Percentiles rank a stretch among this genome's conserved stretches.
Evolutionary conservation across 2,329 filamentous ascomycete genomes (phyloP).

Genomic region (Cercospora sp.): DNA sequence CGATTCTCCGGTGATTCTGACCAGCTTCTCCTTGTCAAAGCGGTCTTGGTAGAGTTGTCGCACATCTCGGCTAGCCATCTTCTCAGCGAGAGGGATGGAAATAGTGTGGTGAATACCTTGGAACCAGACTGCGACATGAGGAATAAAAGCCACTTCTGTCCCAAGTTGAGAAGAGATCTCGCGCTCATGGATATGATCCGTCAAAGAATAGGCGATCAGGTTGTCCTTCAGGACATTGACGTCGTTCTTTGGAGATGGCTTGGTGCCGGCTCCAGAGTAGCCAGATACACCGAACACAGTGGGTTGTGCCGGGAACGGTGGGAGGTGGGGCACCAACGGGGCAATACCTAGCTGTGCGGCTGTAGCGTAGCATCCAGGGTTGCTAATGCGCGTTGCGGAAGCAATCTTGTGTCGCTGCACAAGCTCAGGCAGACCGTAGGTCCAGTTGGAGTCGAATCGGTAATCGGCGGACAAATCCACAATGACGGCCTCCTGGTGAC

Average conservation of each 20-base stretch:
- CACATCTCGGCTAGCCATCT: slow-evolving; percentile 88
- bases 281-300: slow-evolving; percentile 88
- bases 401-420: slow-evolving; percentile 74
- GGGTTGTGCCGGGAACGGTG: slow-evolving; percentile 61
- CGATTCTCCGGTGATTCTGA: slow-evolving; percentile 86
- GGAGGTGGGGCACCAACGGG: slow-evolving; percentile 75
- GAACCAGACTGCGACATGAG: slow-evolving; percentile 96
- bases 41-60: slow-evolving; percentile 93
- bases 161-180: slow-evolving; percentile 83
- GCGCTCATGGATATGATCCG: slow-evolving; percentile 90
- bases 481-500: slow-evolving; percentile 68
- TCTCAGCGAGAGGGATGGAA: slow-evolving; percentile 79
- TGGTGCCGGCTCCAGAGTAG: slow-evolving; percentile 93
- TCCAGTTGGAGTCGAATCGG: slow-evolving; percentile 82
- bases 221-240: slow-evolving; percentile 80
- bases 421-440: slow-evolving; percentile 87
- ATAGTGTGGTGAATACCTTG: slow-evolving; percentile 92
- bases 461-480: slow-evolving; percentile 97
- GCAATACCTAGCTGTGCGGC: slow-evolving; percentile 87
- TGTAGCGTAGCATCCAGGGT: slow-evolving; percentile 94
- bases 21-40: slow-evolving; percentile 91
- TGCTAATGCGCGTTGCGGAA: slow-evolving; percentile 77
- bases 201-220: slow-evolving; percentile 85
- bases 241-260: slow-evolving; percentile 92
- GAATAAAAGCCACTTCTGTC: slow-evolving; percentile 76